A percentile compares a stretch with the other conserved stretches of the same genome.
phyloP scores from a whole-genome alignment of 257 asterid species.

The Fraxinus quadrangulata region DNA sequence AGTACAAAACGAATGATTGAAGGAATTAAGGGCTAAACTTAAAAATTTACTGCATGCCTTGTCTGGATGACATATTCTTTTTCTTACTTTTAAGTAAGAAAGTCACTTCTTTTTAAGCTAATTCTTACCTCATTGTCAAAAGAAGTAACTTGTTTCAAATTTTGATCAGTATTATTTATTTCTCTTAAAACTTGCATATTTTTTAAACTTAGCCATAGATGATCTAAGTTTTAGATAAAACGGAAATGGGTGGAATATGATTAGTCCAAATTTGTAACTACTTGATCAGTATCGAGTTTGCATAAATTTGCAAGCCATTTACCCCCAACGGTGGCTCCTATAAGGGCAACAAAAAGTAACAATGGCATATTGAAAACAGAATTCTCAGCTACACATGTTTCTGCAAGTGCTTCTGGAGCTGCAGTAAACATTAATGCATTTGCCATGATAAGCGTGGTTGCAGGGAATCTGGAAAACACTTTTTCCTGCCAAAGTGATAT shows the following conservation, averaged over 20 bases:
- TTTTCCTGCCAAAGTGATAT: conserved; percentile 47
- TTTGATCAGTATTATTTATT: not conserved
- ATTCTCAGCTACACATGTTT: conserved; percentile 74
- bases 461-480: conserved; percentile 39
- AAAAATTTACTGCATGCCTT: not conserved
- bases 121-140: not conserved
- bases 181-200: not conserved
- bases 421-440: conserved; percentile 57
- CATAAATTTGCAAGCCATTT: conserved; percentile 12
- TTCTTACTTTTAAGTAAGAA: too few relatives aligned
- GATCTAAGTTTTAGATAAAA: too few relatives aligned
- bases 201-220: not conserved
- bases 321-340: conserved; percentile 99
- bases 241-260: not conserved
- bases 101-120: too few relatives aligned
- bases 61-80: too few relatives aligned
- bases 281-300: not conserved
- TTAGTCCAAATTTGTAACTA: not conserved
- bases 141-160: not conserved
- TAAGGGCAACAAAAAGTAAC: conserved; percentile 77
- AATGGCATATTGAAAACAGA: conserved; percentile 71
- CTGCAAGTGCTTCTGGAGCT: conserved; percentile 81
- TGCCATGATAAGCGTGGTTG: conserved; percentile 39
- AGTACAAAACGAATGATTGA: not conserved
- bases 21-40: not conserved